Base-by-base conservation (phyloP, 768 basidiomycete genomes). In the Podaxis carcinomalis region DNA sequence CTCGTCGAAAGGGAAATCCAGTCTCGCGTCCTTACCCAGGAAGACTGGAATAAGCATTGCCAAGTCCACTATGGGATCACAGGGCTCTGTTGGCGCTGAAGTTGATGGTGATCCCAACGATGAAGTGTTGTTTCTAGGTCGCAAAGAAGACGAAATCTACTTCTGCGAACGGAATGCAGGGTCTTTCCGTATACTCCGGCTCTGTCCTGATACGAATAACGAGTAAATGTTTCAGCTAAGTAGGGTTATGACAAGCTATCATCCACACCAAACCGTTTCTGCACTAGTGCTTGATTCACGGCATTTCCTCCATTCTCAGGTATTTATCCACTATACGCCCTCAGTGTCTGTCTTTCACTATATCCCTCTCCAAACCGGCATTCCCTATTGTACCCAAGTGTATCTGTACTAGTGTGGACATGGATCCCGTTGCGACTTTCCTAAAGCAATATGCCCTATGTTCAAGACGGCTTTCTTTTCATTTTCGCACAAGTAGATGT, bases 41-140 rank as follows among this genome's bases (percentile, higher is more conserved):
- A 61, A 55, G 35, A 47, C 52, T 39, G 72, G 72, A 35, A 76
- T 79, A 56, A 64, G 66, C 39, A 76, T 78, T 64, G 68, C 76
- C 25, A 68, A 80, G 5, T 71, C 74, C 54, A 86, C 81, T 73
- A 87, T 83, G 68, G 68, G 69, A 39, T 83, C 80, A 66, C 75
- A 75, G 23, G 77, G 78, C 2, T 70, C 78, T 9, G 72, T 77
- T 42, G 63, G 65, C 3, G 85, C 79, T 70, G 78, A 81, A 21
- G 77, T 79, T 13, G 69, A 71, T 32, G 76, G 77, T 57, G 86
- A 86, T 59, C 70, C 76, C 59, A 75, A 79, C 27, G 86, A 89
- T 60, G 92, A 93, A 68, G 83, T 93, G n/a, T 72, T 93, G 51
- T 92, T 87, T 72, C 80, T 94, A 16, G 92, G 92, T 56, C 81